Evolutionary conservation across 176 grass and related monocot species (phyloP).

Genomic region (Ensete ventricosum): DNA sequence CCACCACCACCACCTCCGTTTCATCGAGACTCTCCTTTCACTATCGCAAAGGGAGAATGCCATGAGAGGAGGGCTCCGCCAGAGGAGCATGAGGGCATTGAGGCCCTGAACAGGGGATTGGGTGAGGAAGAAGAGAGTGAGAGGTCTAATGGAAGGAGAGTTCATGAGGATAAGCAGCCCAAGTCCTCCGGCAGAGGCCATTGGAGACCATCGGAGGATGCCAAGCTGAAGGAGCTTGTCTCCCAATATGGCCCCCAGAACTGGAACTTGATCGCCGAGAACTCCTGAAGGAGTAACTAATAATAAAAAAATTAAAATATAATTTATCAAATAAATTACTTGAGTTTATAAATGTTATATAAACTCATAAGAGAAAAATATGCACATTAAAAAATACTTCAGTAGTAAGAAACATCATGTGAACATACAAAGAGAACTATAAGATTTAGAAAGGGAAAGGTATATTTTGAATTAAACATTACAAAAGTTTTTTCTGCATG

Average conservation of each 20-base stretch:
- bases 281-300: background rate
- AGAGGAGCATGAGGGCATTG: too few species aligned
- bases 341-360: too few species aligned
- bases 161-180: background rate
- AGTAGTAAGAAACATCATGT: too few species aligned
- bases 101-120: background rate
- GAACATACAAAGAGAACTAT: too few species aligned
- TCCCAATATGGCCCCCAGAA: constrained; percentile 8
- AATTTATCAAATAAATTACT: too few species aligned
- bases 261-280: constrained; percentile 19
- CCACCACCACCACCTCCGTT: background rate
- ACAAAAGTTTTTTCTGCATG: too few species aligned
- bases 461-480: too few species aligned
- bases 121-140: background rate
- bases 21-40: background rate
- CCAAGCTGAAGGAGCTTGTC: constrained; percentile 7
- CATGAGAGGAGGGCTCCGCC: background rate
- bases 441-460: too few species aligned
- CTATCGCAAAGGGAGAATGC: background rate
- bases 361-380: too few species aligned
- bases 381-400: too few species aligned
- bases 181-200: background rate
- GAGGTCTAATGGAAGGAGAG: background rate
- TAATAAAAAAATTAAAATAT: too few species aligned
- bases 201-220: constrained; percentile 17